Conservation (phyloP, 139 green algal genomes). For the Astrephomene gubernaculifera region DNA sequence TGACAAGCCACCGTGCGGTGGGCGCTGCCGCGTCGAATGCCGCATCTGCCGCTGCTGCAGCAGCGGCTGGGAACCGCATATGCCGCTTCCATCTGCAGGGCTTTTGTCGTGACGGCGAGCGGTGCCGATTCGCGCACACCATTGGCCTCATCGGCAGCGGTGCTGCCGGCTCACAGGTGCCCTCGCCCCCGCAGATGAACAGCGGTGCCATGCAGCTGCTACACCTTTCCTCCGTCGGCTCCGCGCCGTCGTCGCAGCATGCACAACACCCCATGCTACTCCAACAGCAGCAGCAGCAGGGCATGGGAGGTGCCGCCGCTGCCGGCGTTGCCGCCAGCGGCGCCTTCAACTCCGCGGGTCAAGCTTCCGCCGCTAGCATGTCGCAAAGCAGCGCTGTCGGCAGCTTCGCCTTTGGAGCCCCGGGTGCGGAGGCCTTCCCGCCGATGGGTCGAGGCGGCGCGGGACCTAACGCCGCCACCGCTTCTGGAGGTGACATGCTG, state of each 20-base stretch:
- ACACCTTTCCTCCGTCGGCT: not conserved
- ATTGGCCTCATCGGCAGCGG: no score
- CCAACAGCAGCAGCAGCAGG: not conserved
- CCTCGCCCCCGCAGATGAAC: not conserved
- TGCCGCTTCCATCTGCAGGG: slow-evolving; percentile 42
- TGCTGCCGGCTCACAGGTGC: not conserved
- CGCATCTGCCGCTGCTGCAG: not conserved
- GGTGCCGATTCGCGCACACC: slow-evolving; percentile 31
- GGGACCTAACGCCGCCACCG: not conserved
- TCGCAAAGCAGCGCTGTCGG: slow-evolving; percentile 1
- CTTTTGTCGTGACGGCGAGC: slow-evolving; percentile 40
- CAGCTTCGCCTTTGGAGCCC: slow-evolving; percentile 32
- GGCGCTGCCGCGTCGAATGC: not conserved
- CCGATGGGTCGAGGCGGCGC: not conserved
- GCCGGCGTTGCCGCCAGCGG: not conserved
- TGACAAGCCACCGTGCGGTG: no score
- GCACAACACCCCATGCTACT: not conserved
- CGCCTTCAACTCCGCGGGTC: not conserved
- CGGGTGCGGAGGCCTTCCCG: slow-evolving; percentile 23
- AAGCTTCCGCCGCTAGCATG: no score
- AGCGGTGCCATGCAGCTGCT: slow-evolving; percentile 1
- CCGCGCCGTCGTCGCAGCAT: not conserved
- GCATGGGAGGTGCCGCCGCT: not conserved
- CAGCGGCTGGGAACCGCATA: not conserved
- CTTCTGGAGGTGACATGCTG: not conserved